Evolutionary conservation across 2,329 filamentous ascomycete species (phyloP).

Genomic region (Decorospora gaudefroyi): DNA sequence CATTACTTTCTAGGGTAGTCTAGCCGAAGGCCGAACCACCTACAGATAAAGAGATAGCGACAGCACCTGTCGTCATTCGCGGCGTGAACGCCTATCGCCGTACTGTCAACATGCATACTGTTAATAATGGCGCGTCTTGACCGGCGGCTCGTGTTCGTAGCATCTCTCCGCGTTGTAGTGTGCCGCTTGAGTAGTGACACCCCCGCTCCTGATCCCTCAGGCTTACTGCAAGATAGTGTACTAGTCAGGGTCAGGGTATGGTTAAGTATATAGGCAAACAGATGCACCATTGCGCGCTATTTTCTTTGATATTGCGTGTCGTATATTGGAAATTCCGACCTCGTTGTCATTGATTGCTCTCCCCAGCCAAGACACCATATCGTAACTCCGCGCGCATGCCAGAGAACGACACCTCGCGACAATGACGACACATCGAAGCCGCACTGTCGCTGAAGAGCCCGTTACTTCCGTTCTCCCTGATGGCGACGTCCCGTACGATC

Average conservation of each 20-base stretch:
- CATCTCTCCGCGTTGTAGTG: conserved; percentile 6
- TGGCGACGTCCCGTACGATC: conserved; percentile 56
- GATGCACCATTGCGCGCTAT: neutral
- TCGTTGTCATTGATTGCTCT: too few species aligned
- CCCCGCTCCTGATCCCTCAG: conserved; percentile 6
- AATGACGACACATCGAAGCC: conserved; percentile 16
- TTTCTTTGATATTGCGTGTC: neutral
- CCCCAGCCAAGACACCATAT: neutral
- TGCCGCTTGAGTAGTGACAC: conserved; percentile 5
- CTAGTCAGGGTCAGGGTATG: neutral
- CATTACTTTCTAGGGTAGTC: conserved; percentile 5
- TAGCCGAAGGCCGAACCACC: conserved; percentile 10
- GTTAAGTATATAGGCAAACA: conserved; percentile 2
- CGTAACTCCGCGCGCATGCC: conserved; percentile 2
- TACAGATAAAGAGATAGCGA: conserved; percentile 19
- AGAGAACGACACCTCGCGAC: conserved; percentile 6
- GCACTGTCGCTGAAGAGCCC: conserved; percentile 53
- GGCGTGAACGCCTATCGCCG: conserved; percentile 17
- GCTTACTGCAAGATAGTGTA: conserved; percentile 1
- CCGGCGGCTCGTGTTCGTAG: neutral
- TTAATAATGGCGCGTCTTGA: neutral
- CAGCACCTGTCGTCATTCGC: conserved; percentile 14
- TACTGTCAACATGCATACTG: neutral
- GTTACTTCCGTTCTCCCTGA: conserved; percentile 58
- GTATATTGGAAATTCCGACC: too few species aligned